Evolutionary conservation across 805 yeast genomes (phyloP).

Genomic region (Yarrowia deformans): DNA sequence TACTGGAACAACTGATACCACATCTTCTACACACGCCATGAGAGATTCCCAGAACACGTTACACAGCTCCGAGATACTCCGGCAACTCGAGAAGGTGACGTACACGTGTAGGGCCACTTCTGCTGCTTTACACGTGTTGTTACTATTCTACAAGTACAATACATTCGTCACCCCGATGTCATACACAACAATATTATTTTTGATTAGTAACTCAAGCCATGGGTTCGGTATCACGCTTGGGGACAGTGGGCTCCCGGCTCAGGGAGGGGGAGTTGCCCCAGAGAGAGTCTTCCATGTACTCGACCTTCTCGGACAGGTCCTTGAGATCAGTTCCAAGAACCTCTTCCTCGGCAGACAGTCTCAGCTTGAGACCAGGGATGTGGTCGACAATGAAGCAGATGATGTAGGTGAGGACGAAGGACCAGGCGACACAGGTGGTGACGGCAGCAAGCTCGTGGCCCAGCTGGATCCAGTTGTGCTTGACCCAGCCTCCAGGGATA

Average conservation of each 20-base stretch:
- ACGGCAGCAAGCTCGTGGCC: constrained; percentile 89
- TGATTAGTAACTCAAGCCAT: not conserved
- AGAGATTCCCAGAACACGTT: too few species aligned
- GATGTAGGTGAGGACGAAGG: constrained; percentile 74
- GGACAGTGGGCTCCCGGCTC: constrained; percentile 25
- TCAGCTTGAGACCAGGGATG: constrained; percentile 80
- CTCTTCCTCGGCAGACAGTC: constrained; percentile 78
- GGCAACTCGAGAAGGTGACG: too few species aligned
- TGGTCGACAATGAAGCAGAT: constrained; percentile 71
- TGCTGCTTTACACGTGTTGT: too few species aligned
- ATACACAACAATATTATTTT: not conserved
- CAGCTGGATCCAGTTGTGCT: constrained; percentile 80
- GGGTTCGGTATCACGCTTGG: constrained; percentile 5
- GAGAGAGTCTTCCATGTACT: constrained; percentile 50
- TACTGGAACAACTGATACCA: too few species aligned
- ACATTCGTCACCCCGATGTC: too few species aligned
- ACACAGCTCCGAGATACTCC: too few species aligned
- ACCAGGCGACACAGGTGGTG: constrained; percentile 73
- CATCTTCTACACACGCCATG: too few species aligned
- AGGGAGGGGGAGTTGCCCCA: constrained; percentile 16
- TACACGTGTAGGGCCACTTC: too few species aligned
- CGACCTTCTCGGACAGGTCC: constrained; percentile 91
- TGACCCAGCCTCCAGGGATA: constrained; percentile 81
- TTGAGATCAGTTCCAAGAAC: constrained; percentile 77
- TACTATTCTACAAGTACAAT: too few species aligned